Conservation (phyloP, 805 yeast species). For the Metschnikowia arizonensis region DNA sequence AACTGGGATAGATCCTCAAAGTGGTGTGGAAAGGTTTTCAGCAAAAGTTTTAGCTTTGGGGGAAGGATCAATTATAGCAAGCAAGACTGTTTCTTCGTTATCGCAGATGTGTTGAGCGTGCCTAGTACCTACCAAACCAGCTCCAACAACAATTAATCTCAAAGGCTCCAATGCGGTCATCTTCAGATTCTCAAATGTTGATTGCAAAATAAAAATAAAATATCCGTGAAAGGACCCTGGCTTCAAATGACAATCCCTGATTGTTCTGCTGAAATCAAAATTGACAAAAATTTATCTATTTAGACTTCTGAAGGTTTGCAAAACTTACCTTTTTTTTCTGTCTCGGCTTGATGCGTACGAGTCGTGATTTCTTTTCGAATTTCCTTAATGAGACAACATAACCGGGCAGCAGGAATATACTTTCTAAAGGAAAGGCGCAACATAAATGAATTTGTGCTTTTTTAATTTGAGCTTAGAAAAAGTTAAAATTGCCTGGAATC, state of each 20-base stretch:
- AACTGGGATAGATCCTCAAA: conserved; percentile 26
- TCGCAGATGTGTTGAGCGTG: conserved; percentile 33
- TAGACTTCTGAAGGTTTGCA: not conserved
- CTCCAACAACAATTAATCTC: conserved; percentile 32
- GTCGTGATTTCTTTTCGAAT: not conserved
- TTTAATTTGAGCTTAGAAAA: too few species aligned
- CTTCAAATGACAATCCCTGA: not conserved
- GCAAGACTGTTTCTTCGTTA: conserved; percentile 24
- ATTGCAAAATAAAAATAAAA: not conserved
- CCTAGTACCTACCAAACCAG: conserved; percentile 41
- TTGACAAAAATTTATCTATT: not conserved
- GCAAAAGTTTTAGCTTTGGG: conserved; percentile 32
- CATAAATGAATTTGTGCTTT: not conserved
- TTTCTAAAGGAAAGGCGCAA: not conserved
- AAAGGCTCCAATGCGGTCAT: conserved; percentile 14
- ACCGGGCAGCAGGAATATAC: not conserved
- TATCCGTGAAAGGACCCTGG: not conserved
- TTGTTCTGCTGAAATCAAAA: not conserved
- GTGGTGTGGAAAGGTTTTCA: conserved; percentile 21
- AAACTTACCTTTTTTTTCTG: not conserved
- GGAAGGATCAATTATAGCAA: conserved; percentile 36
- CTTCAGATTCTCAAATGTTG: not conserved
- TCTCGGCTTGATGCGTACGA: conserved; percentile 3
- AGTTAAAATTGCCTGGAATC: not conserved
- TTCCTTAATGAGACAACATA: not conserved